phyloP scores from a whole-genome alignment of 2,329 filamentous ascomycete genomes.

The Cladosporium halotolerans region DNA sequence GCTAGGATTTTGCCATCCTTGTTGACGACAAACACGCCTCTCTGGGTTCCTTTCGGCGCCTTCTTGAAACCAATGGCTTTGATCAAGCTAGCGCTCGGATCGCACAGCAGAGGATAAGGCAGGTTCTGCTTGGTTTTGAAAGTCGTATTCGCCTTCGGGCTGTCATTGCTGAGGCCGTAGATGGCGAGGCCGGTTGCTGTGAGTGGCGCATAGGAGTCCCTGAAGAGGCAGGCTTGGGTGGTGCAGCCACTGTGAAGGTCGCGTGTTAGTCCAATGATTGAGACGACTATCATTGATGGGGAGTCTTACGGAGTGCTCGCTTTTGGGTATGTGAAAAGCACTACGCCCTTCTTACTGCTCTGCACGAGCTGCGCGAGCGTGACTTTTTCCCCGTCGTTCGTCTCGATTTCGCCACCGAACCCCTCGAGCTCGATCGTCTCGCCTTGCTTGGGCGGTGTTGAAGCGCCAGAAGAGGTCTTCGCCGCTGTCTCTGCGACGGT shows the following conservation, averaged over 20 bases:
- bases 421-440: conserved; percentile 48
- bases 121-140: conserved; percentile 91
- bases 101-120: conserved; percentile 82
- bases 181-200: conserved; percentile 75
- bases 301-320: conserved; percentile 64
- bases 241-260: conserved; percentile 58
- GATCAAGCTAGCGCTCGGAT: conserved; percentile 68
- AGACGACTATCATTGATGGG: not conserved
- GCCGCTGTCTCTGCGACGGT: conserved; percentile 5
- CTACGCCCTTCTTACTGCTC: conserved; percentile 76
- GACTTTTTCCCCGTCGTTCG: conserved; percentile 74
- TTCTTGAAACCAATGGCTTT: conserved; percentile 86
- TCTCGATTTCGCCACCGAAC: conserved; percentile 69
- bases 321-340: conserved; percentile 92
- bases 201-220: conserved; percentile 72
- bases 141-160: conserved; percentile 81
- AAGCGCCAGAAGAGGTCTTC: conserved; percentile 10
- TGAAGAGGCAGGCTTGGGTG: conserved; percentile 86
- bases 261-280: conserved; percentile 55
- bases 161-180: conserved; percentile 84
- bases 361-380: conserved; percentile 75
- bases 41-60: conserved; percentile 67
- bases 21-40: conserved; percentile 77
- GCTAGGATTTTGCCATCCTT: conserved; percentile 68
- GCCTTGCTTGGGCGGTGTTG: conserved; percentile 37